A percentile compares a stretch with the other conserved stretches of the same genome.
Evolutionary conservation across 2,329 filamentous ascomycete genomes (phyloP).

Genomic region (Microdochium trichocladiopsis): DNA sequence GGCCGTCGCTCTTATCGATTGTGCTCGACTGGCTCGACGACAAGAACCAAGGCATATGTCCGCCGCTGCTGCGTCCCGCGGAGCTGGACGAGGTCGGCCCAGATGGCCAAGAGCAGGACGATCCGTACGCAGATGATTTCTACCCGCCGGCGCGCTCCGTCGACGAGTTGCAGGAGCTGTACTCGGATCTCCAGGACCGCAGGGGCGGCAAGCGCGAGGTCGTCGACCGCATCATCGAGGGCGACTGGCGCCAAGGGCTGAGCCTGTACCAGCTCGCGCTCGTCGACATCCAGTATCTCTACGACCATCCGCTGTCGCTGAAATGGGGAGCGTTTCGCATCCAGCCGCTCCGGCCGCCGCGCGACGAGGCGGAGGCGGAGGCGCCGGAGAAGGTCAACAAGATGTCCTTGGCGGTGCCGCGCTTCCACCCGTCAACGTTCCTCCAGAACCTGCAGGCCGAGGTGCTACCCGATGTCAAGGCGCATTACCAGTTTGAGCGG

Average conservation of each 20-base stretch:
- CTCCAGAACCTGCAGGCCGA: constrained; percentile 68
- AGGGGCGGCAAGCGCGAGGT: constrained; percentile 59
- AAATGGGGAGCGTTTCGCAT: constrained; percentile 60
- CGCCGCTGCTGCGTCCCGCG: constrained; percentile 45
- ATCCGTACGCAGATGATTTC: constrained; percentile 56
- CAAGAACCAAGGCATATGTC: constrained; percentile 50
- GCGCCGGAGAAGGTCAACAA: constrained; percentile 32
- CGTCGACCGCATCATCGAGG: constrained; percentile 55
- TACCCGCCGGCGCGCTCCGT: constrained; percentile 62
- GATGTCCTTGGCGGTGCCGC: constrained; percentile 48
- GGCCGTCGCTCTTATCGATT: constrained; percentile 64
- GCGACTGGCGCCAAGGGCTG: constrained; percentile 62
- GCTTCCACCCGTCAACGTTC: constrained; percentile 76
- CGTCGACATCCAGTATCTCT: constrained; percentile 60
- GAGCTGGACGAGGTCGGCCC: constrained; percentile 23
- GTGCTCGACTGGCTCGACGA: constrained; percentile 73
- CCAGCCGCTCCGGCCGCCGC: constrained; percentile 38
- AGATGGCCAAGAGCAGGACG: constrained; percentile 38
- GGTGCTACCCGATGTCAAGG: constrained; percentile 72
- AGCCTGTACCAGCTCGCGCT: constrained; percentile 62
- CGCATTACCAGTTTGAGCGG: constrained; percentile 75
- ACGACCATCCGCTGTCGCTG: constrained; percentile 56
- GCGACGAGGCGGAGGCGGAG: constrained; percentile 28
- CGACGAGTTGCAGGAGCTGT: constrained; percentile 59
- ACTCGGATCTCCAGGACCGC: constrained; percentile 50